Conservation (phyloP, 2,329 filamentous ascomycete genomes). For the Stagonosporopsis rhizophila region DNA sequence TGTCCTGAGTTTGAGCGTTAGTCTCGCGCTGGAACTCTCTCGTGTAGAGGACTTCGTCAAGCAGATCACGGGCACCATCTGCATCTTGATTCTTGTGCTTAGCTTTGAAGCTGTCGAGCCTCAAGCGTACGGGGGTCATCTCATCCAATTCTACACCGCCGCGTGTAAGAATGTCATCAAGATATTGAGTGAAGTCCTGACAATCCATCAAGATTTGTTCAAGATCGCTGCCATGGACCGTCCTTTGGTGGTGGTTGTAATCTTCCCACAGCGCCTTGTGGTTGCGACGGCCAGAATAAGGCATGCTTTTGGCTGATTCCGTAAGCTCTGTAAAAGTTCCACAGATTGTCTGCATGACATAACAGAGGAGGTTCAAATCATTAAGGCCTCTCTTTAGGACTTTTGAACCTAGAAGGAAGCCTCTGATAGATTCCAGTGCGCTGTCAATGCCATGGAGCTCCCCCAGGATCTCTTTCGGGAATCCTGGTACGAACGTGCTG, state of each 20-base stretch:
- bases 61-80: conserved; percentile 24
- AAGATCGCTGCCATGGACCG: conserved; percentile 26
- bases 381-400: conserved; percentile 11
- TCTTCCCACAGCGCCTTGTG: conserved; percentile 33
- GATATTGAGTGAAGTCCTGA: conserved; percentile 28
- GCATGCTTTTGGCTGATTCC: conserved; percentile 18
- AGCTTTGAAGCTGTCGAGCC: conserved; percentile 27
- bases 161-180: conserved; percentile 28
- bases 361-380: conserved; percentile 37
- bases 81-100: conserved; percentile 26
- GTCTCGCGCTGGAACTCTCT: conserved; percentile 33
- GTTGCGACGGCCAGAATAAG: neutral
- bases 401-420: conserved; percentile 19
- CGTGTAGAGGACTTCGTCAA: conserved; percentile 37
- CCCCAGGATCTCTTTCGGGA: conserved; percentile 22
- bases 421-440: conserved; percentile 25
- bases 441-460: conserved; percentile 28
- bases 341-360: conserved; percentile 32
- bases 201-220: conserved; percentile 30
- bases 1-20: conserved; percentile 15
- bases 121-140: conserved; percentile 30
- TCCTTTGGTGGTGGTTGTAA: conserved; percentile 32
- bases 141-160: conserved; percentile 24
- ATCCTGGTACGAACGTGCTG: conserved; percentile 21
- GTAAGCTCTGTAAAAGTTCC: conserved; percentile 31